Conservation (phyloP, 2,329 filamentous ascomycete genomes). For the Salinomyces thailandicus region DNA sequence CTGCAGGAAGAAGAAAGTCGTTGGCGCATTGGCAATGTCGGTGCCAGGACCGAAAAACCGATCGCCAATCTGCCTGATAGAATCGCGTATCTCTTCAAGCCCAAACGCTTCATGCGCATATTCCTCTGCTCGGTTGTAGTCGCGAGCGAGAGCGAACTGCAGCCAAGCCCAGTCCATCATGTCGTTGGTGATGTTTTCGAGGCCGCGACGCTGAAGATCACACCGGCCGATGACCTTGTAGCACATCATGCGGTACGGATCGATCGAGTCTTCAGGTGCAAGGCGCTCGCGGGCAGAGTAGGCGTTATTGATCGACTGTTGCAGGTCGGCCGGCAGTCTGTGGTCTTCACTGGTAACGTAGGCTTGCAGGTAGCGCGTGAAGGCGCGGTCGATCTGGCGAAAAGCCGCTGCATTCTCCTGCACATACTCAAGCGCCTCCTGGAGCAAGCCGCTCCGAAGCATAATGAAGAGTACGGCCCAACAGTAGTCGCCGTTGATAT, state of each 20-base stretch:
- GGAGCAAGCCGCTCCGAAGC: constrained; percentile 70
- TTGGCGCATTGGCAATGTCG: constrained; percentile 72
- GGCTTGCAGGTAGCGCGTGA: constrained; percentile 74
- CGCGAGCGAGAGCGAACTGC: constrained; percentile 52
- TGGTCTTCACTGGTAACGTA: constrained; percentile 70
- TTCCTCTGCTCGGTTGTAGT: constrained; percentile 51
- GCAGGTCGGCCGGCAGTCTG: constrained; percentile 64
- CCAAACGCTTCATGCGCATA: constrained; percentile 53
- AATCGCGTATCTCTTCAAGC: constrained; percentile 60
- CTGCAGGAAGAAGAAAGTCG: constrained; percentile 89
- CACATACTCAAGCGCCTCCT: constrained; percentile 79
- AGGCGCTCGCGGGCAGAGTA: constrained; percentile 78
- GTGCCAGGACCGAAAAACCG: constrained; percentile 78
- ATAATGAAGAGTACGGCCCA: constrained; percentile 95
- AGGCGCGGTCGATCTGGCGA: constrained; percentile 81
- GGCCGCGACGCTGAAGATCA: constrained; percentile 46
- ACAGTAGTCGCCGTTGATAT: constrained; percentile 65
- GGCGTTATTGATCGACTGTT: constrained; percentile 80
- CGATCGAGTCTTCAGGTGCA: constrained; percentile 74
- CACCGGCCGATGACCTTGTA: constrained; percentile 91
- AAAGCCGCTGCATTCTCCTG: constrained; percentile 69
- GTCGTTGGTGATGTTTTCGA: constrained; percentile 48
- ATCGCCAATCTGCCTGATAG: constrained; percentile 78
- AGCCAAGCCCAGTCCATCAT: constrained; percentile 60
- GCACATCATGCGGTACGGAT: constrained; percentile 92